A percentile compares a stretch with the other conserved stretches of the same genome.
Conservation (phyloP, 176 grass and related monocot genomes). For the Saccharum spontaneum region DNA sequence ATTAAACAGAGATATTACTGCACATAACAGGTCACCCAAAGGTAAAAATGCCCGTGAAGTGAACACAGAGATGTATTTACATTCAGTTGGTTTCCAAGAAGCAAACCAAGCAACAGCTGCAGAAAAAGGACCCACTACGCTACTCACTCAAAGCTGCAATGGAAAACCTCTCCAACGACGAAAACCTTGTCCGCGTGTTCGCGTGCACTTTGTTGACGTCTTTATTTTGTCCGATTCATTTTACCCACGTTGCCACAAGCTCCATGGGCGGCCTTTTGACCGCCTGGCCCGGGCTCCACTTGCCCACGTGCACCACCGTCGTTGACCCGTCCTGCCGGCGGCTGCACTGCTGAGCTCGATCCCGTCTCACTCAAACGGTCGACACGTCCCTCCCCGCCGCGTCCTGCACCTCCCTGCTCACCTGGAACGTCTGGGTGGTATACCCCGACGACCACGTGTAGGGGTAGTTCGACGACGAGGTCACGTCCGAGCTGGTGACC, state of each 20-base stretch:
- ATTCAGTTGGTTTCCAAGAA: background rate
- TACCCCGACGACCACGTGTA: conserved; percentile 46
- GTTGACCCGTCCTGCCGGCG: conserved; percentile 13
- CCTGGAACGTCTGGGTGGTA: conserved; percentile 40
- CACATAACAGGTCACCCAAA: background rate
- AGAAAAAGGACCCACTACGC: background rate
- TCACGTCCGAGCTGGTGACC: conserved; percentile 19
- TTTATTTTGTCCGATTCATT: background rate
- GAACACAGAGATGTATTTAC: background rate
- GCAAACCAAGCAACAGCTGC: background rate
- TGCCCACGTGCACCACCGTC: conserved; percentile 17
- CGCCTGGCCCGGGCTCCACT: background rate
- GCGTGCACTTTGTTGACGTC: background rate
- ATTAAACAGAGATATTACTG: background rate
- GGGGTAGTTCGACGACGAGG: conserved; percentile 51
- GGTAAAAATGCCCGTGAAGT: background rate
- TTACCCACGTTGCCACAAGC: background rate
- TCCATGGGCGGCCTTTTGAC: background rate
- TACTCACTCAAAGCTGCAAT: background rate
- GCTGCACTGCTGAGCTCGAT: background rate
- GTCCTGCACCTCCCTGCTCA: conserved; percentile 39
- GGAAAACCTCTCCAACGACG: background rate
- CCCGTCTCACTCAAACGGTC: conserved; percentile 12
- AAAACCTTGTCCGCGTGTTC: background rate
- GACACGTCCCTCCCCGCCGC: conserved; percentile 32